Base-by-base conservation (phyloP, 768 basidiomycete species). In the Boletus reticulatus region DNA sequence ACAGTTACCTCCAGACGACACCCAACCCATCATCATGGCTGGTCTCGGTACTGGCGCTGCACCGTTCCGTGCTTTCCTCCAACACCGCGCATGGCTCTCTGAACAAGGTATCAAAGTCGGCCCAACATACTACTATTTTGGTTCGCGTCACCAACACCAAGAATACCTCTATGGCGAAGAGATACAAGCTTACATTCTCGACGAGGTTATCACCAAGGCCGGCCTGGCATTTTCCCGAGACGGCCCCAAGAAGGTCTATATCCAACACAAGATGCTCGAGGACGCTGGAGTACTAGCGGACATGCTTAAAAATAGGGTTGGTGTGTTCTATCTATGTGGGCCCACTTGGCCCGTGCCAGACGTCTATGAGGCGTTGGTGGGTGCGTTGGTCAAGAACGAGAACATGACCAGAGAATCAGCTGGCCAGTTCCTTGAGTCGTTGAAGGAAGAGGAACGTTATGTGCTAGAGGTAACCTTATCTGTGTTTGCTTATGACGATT, bases 271-370 rank as follows among this genome's bases (percentile, higher is more conserved):
- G 81, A 98, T 98, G 94, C 77, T 84, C 39, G 87, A 96, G 67
- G 94, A 99, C 70, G 89, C 89, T 17, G 81, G 84, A 63, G 76
- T 78, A 31, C 81, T 99, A 24, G 87, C 85, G 43, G 74, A 81
- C 58, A 85, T 92, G 83, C 74, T 98, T 52, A 77, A 86, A 63
- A 78, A 85, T 53, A 81, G 86, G 58, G 65, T 81, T 41, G 94
- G 92, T 32, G 90, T 85, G 45, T 99, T 99, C 76, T 98, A 98
- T 73, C 79, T 99, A 43, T 98, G 97, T 70, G 96, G 96, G 27
- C 97, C 96, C 37, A 98, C 96, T 27, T 97, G 95, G 96, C 97
- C 97, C n/a, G 96, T 98, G 20, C 94, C 97, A 2, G 97, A 98
- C 66, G 94, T 99, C 6, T 96, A 91, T 65, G 89, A 96, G 72